Percentiles rank a stretch among this genome's conserved stretches.
Evolutionary conservation across 2,329 filamentous ascomycete species (phyloP).

Genomic region (Capronia americana): DNA sequence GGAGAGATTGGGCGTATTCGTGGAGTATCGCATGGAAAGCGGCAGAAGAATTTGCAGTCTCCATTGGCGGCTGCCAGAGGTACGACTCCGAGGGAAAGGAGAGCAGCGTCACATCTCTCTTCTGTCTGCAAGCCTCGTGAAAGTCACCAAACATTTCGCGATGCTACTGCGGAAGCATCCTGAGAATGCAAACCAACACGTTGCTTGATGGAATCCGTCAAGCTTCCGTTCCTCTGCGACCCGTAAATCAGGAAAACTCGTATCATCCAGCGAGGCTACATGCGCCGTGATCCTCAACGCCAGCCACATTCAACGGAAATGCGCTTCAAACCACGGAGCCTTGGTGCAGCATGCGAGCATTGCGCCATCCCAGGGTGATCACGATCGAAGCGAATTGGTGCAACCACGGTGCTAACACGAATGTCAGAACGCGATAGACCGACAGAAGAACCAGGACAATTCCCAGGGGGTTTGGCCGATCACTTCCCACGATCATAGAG

Average conservation of each 20-base stretch:
- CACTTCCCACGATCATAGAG: slow-evolving; percentile 17
- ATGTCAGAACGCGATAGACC: neutral
- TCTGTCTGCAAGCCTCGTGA: slow-evolving; percentile 22
- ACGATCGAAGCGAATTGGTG: neutral
- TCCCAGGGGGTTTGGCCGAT: slow-evolving; percentile 16
- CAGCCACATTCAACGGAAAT: neutral
- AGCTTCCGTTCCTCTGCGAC: neutral
- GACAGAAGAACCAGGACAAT: slow-evolving; percentile 5
- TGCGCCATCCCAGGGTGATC: neutral
- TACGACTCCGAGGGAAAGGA: slow-evolving; percentile 13
- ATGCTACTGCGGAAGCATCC: neutral
- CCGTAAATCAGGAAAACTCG: neutral
- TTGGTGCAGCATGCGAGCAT: neutral
- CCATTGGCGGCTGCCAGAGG: slow-evolving; percentile 27
- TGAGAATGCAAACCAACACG: neutral
- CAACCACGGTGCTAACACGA: neutral
- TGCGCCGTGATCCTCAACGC: neutral
- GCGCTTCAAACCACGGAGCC: neutral
- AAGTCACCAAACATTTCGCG: neutral
- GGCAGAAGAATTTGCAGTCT: slow-evolving; percentile 31
- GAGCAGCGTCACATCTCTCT: slow-evolving; percentile 26
- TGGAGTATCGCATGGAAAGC: slow-evolving; percentile 19
- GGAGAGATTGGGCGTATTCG: slow-evolving; percentile 17
- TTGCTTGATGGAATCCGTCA: neutral
- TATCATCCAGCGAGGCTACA: neutral